Base-by-base conservation (phyloP, 371 early-diverging fungal genomes). In the Conidiobolus incongruus region DNA sequence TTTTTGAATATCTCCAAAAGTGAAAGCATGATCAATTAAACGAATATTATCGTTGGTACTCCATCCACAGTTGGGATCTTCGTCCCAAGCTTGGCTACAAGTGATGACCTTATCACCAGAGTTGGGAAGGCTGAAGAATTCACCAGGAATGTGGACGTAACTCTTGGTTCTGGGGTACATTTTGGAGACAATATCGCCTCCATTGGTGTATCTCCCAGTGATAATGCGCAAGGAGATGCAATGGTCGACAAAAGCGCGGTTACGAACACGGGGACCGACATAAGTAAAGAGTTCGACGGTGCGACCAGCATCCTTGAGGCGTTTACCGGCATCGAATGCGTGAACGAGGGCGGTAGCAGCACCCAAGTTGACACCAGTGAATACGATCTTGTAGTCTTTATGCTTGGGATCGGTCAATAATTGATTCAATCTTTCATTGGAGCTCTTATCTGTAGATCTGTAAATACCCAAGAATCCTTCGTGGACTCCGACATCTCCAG, bases 311-410 rank as follows among this genome's bases (percentile, higher is more conserved):
- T 32, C 3, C 4, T 40, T 40, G 6, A 40, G 15, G 7, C 28
- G 23, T 4, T 8, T 28, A 4, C n/a, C 28, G 10, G 15, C 15
- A 6, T 40, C 40, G 4, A 24, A 16, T 7, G 40, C 12, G 12
- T 24, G 28, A 13, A 40, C 16, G 0, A 29, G n/a, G 12, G 40
- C 24, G 17, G 17, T 15, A 11, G 29, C 24, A 24, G 29, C 40
- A 28, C 40, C 40, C n/a, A 40, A 15, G 20, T 29, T 40, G 19
- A 28, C 23, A 6, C 40, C 40, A 28, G 40, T 40, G 7, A 40
- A 12, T 28, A 16, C 28, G 23, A 40, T 6, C 4, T 24, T 29
- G 19, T 28, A 40, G 30, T 30, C 30, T 40, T 40, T 40, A 15
- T n/a, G 15, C 8, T 28, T 12, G 15, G 40, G 40, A 12, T 40